These are phyloP conservation scores for Podospora fimiseda DNA, from an alignment of 495 filamentous ascomycete genomes.

Conservation along the genomic window DNA sequence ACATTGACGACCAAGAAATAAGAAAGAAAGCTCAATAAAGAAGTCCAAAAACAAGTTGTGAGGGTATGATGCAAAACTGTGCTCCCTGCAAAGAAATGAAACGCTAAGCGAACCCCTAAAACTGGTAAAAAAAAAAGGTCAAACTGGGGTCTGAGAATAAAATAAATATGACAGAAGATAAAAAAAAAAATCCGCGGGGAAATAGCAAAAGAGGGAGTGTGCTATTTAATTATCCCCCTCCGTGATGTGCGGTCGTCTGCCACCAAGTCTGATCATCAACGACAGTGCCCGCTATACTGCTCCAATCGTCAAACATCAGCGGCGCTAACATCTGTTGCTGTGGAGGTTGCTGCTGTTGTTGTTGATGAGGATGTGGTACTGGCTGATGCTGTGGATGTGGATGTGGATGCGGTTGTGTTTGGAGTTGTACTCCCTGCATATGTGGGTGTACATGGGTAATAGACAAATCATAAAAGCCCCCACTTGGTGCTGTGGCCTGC, in stretches of 20 bases:
- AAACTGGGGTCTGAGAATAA: not conserved
- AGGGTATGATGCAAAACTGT: too few species aligned
- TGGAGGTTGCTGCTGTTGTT: slow-evolving; percentile 7
- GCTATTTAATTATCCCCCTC: slow-evolving; percentile 12
- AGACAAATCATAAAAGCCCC: slow-evolving; percentile 9
- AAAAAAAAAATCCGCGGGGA: not conserved
- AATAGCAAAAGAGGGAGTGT: not conserved
- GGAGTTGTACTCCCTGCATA: too few species aligned
- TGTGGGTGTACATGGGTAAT: slow-evolving; percentile 15
- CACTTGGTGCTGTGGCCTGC: not conserved
- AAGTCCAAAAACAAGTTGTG: not conserved
- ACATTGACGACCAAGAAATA: too few species aligned
- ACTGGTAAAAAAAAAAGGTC: not conserved
- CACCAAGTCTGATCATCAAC: slow-evolving; percentile 17
- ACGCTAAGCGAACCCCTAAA: not conserved
- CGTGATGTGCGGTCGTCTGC: slow-evolving; percentile 1
- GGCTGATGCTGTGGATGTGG: slow-evolving; percentile 9
- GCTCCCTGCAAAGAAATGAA: too few species aligned
- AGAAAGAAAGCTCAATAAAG: not conserved
- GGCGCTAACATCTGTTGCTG: slow-evolving; percentile 33
- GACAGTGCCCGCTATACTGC: slow-evolving; percentile 21
- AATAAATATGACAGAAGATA: not conserved
- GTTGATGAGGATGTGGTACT: not conserved
- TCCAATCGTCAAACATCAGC: slow-evolving; percentile 29
- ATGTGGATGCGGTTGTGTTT: slow-evolving; percentile 4